Evolutionary conservation across 495 filamentous ascomycete species (phyloP).

Genomic region (Penicillium desertorum): DNA sequence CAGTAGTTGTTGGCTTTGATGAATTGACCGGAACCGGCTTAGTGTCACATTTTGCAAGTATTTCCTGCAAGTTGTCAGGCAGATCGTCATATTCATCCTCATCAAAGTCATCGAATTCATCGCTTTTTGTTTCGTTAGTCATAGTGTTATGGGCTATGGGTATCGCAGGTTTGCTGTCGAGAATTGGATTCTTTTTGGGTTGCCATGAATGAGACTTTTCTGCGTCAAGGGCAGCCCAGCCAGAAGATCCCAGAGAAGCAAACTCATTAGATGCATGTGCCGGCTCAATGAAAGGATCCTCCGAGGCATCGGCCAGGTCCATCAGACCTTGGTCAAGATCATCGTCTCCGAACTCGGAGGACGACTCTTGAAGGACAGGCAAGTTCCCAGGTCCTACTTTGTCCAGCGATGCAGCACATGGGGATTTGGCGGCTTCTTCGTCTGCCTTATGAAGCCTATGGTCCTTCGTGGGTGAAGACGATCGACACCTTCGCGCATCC

Average conservation of each 20-base stretch:
- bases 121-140: constrained; percentile 46
- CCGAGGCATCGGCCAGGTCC: constrained; percentile 45
- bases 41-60: constrained; percentile 42
- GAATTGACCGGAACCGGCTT: constrained; percentile 54
- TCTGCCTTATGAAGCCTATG: constrained; percentile 15
- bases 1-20: constrained; percentile 15
- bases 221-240: constrained; percentile 19
- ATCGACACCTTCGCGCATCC: constrained; percentile 36
- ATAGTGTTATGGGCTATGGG: constrained; percentile 38
- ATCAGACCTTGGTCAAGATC: constrained; percentile 57
- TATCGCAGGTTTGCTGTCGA: constrained; percentile 11
- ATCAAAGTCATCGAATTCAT: constrained; percentile 61
- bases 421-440: constrained; percentile 12
- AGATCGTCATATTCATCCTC: constrained; percentile 69
- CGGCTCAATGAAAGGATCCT: constrained; percentile 33
- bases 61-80: constrained; percentile 41
- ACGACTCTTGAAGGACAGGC: constrained; percentile 34
- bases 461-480: constrained; percentile 50
- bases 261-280: constrained; percentile 15
- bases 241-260: constrained; percentile 21
- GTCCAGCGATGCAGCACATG: constrained; percentile 5
- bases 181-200: neutral
- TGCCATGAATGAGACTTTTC: constrained; percentile 18
- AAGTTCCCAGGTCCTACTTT: constrained; percentile 13
- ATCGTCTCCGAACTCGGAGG: constrained; percentile 62